Conservation (phyloP, 2,329 filamentous ascomycete genomes). For the Botrytis deweyae region DNA sequence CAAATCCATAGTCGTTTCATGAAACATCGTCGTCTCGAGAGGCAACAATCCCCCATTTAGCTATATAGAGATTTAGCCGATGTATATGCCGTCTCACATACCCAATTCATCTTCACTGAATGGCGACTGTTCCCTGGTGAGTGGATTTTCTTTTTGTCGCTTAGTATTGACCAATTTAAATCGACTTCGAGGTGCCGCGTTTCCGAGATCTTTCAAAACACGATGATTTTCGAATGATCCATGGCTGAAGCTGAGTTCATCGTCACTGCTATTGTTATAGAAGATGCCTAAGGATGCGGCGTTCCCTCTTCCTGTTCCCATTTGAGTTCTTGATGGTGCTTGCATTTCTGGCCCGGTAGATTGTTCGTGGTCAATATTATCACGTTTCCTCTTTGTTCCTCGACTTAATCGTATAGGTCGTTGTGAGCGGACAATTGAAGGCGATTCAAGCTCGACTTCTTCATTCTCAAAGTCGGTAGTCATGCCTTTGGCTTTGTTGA, state of each 20-base stretch:
- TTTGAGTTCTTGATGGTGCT: slow-evolving; percentile 21
- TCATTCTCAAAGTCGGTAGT: slow-evolving; percentile 8
- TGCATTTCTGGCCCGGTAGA: neutral
- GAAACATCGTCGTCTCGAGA: neutral
- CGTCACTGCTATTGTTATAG: slow-evolving; percentile 36
- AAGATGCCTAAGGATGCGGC: neutral
- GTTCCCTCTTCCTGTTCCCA: neutral
- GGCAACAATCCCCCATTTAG: neutral
- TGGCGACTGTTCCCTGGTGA: neutral
- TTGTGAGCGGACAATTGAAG: slow-evolving; percentile 20
- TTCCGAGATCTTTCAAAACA: slow-evolving; percentile 28
- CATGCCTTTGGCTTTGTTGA: slow-evolving; percentile 15
- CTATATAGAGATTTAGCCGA: neutral
- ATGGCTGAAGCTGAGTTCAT: slow-evolving; percentile 34
- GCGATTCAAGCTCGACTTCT: slow-evolving; percentile 29
- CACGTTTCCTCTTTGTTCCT: neutral
- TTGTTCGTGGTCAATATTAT: neutral
- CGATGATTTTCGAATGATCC: slow-evolving; percentile 26
- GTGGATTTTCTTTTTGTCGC: neutral
- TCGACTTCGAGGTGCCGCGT: slow-evolving; percentile 6
- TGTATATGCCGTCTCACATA: slow-evolving; percentile 27
- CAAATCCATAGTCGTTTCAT: neutral
- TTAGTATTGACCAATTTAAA: neutral
- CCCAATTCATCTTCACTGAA: slow-evolving; percentile 38
- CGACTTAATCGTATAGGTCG: neutral